These are phyloP conservation scores for Pythium utonaiense DNA, from an alignment of 352 stramenopile species.

Conservation along the genomic window DNA sequence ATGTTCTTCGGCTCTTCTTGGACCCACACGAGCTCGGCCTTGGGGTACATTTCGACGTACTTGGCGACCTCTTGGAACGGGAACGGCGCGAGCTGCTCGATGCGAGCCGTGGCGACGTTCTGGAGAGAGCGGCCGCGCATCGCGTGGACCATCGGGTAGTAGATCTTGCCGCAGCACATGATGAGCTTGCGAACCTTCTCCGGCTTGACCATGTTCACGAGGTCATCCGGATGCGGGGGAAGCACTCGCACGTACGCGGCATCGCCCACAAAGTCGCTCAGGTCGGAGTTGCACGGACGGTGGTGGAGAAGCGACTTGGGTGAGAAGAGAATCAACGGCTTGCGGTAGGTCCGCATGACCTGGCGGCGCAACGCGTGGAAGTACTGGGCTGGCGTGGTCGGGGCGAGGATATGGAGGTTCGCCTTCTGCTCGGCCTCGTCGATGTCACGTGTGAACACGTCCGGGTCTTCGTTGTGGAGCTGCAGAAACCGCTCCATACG, in stretches of 20 bases:
- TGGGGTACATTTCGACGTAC: conserved; percentile 89
- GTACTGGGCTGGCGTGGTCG: conserved; percentile 93
- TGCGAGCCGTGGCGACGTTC: conserved; percentile 63
- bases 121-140: conserved; percentile 50
- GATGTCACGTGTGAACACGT: conserved; percentile 52
- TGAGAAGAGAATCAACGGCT: conserved; percentile 77
- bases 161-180: conserved; percentile 84
- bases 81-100: conserved; percentile 94
- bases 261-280: conserved; percentile 54
- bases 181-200: conserved; percentile 76
- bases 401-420: conserved; percentile 79
- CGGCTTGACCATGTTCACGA: conserved; percentile 56
- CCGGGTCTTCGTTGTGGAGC: conserved; percentile 69
- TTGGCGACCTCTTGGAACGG: conserved; percentile 95
- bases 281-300: conserved; percentile 73
- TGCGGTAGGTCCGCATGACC: conserved; percentile 63
- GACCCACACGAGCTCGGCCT: conserved; percentile 95
- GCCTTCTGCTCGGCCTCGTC: conserved; percentile 42
- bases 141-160: conserved; percentile 70
- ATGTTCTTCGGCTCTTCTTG: conserved; percentile 99
- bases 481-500: conserved; percentile 86
- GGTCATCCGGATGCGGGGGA: conserved; percentile 67
- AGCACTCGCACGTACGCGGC: conserved; percentile 69
- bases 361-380: conserved; percentile 94
- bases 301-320: conserved; percentile 85